phyloP scores from a whole-genome alignment of 2,329 filamentous ascomycete species.

The Septoria petroselini region DNA sequence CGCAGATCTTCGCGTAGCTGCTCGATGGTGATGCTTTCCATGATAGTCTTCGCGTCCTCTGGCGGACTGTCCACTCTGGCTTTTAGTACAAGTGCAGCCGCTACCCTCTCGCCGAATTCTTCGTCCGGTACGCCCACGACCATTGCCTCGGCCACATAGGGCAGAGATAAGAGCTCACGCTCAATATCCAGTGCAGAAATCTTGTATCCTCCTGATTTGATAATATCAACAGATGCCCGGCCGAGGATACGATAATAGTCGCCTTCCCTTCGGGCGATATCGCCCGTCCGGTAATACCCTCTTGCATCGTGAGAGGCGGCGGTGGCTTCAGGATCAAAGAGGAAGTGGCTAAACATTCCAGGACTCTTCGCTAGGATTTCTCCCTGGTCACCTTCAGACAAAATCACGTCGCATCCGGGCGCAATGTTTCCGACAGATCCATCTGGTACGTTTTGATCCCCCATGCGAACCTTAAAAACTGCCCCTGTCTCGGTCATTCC shows the following conservation, averaged over 20 bases:
- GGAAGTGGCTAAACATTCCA: slow-evolving; percentile 38
- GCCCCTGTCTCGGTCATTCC: slow-evolving; percentile 54
- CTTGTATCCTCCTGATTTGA: slow-evolving; percentile 57
- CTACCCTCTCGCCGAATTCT: slow-evolving; percentile 56
- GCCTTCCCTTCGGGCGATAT: slow-evolving; percentile 41
- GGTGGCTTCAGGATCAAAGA: slow-evolving; percentile 35
- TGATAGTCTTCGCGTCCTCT: slow-evolving; percentile 23
- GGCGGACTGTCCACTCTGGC: slow-evolving; percentile 32
- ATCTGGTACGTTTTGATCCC: slow-evolving; percentile 42
- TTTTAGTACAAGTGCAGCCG: slow-evolving; percentile 49
- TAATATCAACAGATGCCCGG: slow-evolving; percentile 52
- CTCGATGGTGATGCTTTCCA: slow-evolving; percentile 39
- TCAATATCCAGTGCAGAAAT: slow-evolving; percentile 56
- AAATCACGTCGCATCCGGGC: slow-evolving; percentile 47
- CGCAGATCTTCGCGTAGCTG: slow-evolving; percentile 46
- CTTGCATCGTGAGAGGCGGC: slow-evolving; percentile 32
- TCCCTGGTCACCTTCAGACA: slow-evolving; percentile 48
- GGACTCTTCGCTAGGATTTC: slow-evolving; percentile 45
- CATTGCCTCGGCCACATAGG: slow-evolving; percentile 51
- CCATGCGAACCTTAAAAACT: slow-evolving; percentile 46
- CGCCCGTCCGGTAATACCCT: slow-evolving; percentile 37
- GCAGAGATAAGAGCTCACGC: slow-evolving; percentile 50
- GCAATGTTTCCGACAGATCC: slow-evolving; percentile 49
- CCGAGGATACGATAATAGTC: slow-evolving; percentile 54
- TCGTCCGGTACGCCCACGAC: slow-evolving; percentile 54